Evolutionary conservation across 2,329 filamentous ascomycete species (phyloP).

Genomic region (Rhytidhysteron rufulum): DNA sequence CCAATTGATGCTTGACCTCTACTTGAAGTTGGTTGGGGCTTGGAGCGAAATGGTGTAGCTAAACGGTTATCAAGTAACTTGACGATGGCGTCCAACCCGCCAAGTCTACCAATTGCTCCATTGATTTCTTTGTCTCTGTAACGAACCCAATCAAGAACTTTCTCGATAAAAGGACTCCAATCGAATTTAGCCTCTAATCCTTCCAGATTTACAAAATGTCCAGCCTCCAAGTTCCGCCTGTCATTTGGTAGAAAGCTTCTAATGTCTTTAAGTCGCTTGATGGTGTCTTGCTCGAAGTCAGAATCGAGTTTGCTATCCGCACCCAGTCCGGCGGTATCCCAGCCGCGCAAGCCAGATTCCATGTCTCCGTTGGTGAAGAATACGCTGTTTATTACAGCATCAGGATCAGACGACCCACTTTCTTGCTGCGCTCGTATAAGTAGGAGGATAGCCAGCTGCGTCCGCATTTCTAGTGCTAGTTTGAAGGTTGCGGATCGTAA

Average conservation of each 20-base stretch:
- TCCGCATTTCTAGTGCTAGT: constrained; percentile 52
- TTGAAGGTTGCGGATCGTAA: constrained; percentile 44
- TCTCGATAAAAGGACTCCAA: constrained; percentile 48
- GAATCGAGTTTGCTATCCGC: constrained; percentile 33
- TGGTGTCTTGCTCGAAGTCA: constrained; percentile 31
- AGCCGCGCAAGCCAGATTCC: constrained; percentile 25
- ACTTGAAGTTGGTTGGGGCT: no score
- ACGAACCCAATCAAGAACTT: constrained; percentile 46
- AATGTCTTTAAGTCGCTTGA: constrained; percentile 38
- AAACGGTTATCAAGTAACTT: no score
- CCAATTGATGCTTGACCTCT: constrained; percentile 21
- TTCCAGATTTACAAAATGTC: constrained; percentile 39
- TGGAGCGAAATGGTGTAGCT: no score
- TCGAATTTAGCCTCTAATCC: constrained; percentile 44
- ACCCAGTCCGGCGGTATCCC: constrained; percentile 33
- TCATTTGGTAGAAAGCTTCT: constrained; percentile 27
- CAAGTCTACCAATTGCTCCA: constrained; percentile 37
- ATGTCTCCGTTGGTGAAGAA: constrained; percentile 35
- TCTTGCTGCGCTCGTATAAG: constrained; percentile 32
- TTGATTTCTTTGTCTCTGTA: constrained; percentile 44
- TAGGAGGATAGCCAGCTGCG: constrained; percentile 50
- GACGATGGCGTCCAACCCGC: constrained; percentile 42
- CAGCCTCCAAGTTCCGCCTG: constrained; percentile 24
- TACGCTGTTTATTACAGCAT: constrained; percentile 34
- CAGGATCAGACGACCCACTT: constrained; percentile 35